Base-by-base conservation (phyloP, 2,329 filamentous ascomycete genomes). In the Fusarium heterosporum region DNA sequence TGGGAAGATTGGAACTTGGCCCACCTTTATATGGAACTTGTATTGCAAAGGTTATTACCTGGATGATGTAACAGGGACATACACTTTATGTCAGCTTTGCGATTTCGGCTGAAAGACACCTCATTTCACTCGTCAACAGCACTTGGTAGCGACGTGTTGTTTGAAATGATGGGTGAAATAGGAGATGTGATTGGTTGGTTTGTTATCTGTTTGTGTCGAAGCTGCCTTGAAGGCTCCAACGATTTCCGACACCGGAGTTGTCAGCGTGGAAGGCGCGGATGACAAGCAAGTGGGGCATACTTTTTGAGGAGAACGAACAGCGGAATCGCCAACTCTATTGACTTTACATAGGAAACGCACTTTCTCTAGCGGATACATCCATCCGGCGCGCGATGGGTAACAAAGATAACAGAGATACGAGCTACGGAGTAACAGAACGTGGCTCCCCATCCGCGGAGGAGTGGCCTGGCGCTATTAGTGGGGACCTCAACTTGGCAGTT, bases 341-440 rank as follows among this genome's bases (percentile, higher is more conserved):
- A 32, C 36, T 42, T 17, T 49, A 55, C 17, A 54, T n/a, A 41
- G 4, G 32, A 19, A 5, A n/a, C 14, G 8, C 9, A 5, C n/a
- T 17, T 16, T 36, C 34, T n/a, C n/a, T n/a, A 5, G 7, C 57
- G 48, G 57, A 48, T 48, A 62, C 17, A 26, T 28, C 40, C 39
- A 39, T 22, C 59, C 59, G 49, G 7, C 12, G 16, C 42, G 30
- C 19, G 29, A 56, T 28, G 19, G 9, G 3, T 36, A 36, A 34
- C 29, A 4, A 50, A n/a, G 10, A 19, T 16, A 62, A 32, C 17
- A 29, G 13, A 16, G 32, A 48, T 17, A 14, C 30, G 8, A 32
- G 17, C 16, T 11, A 55, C 28, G 34, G 28, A n/a, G 3, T 36
- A 2, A 29, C 10, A 34, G 25, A 30, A 17, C 12, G 6, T 30